phyloP scores from a whole-genome alignment of 306 rosid genomes.

The Lagenaria siceraria region DNA sequence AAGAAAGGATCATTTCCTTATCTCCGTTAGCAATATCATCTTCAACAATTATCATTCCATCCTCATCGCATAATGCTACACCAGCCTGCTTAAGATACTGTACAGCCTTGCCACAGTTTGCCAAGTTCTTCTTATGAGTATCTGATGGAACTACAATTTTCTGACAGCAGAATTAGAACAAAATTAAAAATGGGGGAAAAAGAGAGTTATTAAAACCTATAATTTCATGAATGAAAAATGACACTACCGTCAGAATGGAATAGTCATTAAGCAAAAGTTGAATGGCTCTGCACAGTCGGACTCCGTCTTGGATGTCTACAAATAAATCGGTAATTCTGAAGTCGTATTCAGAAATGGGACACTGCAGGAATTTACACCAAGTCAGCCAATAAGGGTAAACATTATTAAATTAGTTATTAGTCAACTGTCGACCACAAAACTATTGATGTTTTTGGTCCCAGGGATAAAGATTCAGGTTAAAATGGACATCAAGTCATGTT shows the following conservation, averaged over 20 bases:
- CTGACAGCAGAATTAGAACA: slow-evolving; percentile 35
- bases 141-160: slow-evolving; percentile 80
- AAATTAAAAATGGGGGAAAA: slow-evolving; percentile 14
- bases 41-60: slow-evolving; percentile 43
- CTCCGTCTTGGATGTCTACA: slow-evolving; percentile 79
- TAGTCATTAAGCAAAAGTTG: slow-evolving; percentile 69
- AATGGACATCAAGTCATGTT: neutral
- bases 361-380: slow-evolving; percentile 30
- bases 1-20: slow-evolving; percentile 65
- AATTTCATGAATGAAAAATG: slow-evolving; percentile 6
- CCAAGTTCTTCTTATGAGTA: slow-evolving; percentile 54
- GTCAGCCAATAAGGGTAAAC: neutral
- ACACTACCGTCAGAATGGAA: slow-evolving; percentile 60
- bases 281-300: slow-evolving; percentile 71
- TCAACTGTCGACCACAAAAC: neutral
- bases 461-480: neutral
- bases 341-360: slow-evolving; percentile 61
- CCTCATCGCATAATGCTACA: slow-evolving; percentile 56
- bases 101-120: slow-evolving; percentile 54
- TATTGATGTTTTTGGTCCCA: neutral
- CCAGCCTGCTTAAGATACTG: slow-evolving; percentile 79
- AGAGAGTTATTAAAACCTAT: neutral
- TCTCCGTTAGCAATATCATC: slow-evolving; percentile 71
- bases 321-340: slow-evolving; percentile 62
- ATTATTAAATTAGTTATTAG: neutral